phyloP scores from a whole-genome alignment of 1,139 yeast genomes.

The Scheffersomyces lignicola region DNA sequence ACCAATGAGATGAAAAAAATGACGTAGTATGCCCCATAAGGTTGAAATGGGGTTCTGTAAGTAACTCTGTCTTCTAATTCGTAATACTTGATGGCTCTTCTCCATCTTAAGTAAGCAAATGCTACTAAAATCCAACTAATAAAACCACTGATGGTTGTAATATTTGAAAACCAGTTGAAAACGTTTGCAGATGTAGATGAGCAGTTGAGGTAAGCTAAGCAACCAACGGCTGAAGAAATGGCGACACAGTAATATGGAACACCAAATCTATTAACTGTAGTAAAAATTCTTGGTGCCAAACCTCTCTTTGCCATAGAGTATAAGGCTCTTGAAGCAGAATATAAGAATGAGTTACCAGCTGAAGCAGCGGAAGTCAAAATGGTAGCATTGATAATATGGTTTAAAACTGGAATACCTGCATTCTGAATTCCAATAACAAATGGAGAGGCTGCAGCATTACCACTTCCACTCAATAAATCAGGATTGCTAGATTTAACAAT shows the following conservation, averaged over 20 bases:
- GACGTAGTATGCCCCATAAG: conserved; percentile 51
- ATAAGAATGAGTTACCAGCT: conserved; percentile 72
- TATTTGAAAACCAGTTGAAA: conserved; percentile 69
- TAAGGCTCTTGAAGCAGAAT: conserved; percentile 67
- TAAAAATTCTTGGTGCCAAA: conserved; percentile 57
- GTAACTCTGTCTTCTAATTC: conserved; percentile 46
- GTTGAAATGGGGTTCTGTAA: conserved; percentile 49
- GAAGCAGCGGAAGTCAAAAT: conserved; percentile 68
- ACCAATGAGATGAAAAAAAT: conserved; percentile 45
- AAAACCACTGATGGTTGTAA: conserved; percentile 70
- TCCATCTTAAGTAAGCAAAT: conserved; percentile 51
- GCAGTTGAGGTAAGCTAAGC: conserved; percentile 62
- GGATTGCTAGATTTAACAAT: conserved; percentile 37
- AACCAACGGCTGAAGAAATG: conserved; percentile 30
- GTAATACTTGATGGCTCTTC: conserved; percentile 49
- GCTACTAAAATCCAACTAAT: conserved; percentile 62
- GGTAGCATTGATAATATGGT: conserved; percentile 68
- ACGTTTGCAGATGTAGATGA: conserved; percentile 53
- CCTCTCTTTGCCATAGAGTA: conserved; percentile 65
- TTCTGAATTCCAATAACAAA: conserved; percentile 54
- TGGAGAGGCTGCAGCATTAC: conserved; percentile 51
- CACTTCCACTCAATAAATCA: conserved; percentile 31
- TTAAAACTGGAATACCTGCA: conserved; percentile 60
- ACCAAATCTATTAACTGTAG: conserved; percentile 63
- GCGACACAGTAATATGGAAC: conserved; percentile 57